Conservation (phyloP, 1,139 yeast genomes). For the Blastobotrys ciferrii region DNA sequence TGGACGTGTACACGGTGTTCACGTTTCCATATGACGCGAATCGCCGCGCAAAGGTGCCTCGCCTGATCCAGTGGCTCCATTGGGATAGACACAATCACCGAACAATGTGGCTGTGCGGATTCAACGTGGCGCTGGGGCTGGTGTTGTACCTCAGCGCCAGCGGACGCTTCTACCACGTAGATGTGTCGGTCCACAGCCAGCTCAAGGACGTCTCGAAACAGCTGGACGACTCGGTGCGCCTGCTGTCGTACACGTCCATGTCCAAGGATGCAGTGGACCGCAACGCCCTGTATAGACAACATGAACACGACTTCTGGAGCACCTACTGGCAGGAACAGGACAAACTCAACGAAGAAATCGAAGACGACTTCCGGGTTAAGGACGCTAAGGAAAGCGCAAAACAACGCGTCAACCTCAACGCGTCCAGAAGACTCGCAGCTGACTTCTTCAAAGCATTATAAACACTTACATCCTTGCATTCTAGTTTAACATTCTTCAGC, state of each 20-base stretch:
- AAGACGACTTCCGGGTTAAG: not conserved
- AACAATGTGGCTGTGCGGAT: conserved; percentile 18
- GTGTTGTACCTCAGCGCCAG: conserved; percentile 24
- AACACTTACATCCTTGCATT: not conserved
- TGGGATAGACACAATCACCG: conserved; percentile 21
- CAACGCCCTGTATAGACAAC: conserved; percentile 8
- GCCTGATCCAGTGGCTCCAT: conserved; percentile 24
- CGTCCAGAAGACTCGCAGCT: not conserved
- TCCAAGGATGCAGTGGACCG: conserved; percentile 3
- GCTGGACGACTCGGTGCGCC: conserved; percentile 11
- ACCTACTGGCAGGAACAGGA: conserved; percentile 1
- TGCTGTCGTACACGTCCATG: not conserved
- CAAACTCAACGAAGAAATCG: not conserved
- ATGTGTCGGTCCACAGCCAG: conserved; percentile 17
- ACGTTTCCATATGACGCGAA: conserved; percentile 17
- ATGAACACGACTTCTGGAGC: conserved; percentile 7
- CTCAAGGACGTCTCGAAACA: conserved; percentile 6
- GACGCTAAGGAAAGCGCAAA: conserved; percentile 5
- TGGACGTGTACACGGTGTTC: conserved; percentile 16
- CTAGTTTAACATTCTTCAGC: no score
- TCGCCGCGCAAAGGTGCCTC: conserved; percentile 13
- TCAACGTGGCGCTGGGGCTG: conserved; percentile 20
- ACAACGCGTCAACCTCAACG: not conserved
- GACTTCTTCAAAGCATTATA: conserved; percentile 2
- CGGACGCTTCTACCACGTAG: conserved; percentile 24